A percentile compares a stretch with the other conserved stretches of the same genome.
phyloP scores from a whole-genome alignment of 495 filamentous ascomycete species.

The Xylaria castorea region DNA sequence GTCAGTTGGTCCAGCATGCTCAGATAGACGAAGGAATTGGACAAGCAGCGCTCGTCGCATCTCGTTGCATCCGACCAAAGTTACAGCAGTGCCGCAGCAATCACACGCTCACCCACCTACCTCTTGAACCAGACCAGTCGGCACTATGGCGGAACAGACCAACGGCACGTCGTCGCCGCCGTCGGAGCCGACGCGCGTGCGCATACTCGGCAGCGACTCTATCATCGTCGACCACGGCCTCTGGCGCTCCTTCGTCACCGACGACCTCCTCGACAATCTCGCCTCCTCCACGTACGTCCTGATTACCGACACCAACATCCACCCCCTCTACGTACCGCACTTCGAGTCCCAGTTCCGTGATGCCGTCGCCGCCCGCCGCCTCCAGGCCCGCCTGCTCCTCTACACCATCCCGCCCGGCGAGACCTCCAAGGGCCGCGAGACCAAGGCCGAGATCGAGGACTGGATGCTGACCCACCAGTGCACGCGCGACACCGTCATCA shows the following conservation, averaged over 20 bases:
- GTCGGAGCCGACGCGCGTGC: conserved; percentile 53
- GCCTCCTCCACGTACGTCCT: conserved; percentile 91
- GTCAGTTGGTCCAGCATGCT: not conserved
- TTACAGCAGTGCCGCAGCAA: not conserved
- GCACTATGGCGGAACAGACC: conserved; percentile 29
- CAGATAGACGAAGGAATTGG: not conserved
- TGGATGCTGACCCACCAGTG: conserved; percentile 94
- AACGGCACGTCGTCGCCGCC: conserved; percentile 26
- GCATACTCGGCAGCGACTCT: conserved; percentile 68
- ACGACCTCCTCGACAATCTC: conserved; percentile 80
- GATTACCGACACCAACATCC: conserved; percentile 94
- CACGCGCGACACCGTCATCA: conserved; percentile 91
- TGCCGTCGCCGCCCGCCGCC: conserved; percentile 52
- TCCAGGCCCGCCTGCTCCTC: conserved; percentile 75
- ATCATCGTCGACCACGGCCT: conserved; percentile 93
- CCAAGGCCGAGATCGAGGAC: conserved; percentile 94
- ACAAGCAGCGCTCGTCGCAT: conserved; percentile 2
- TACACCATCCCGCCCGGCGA: conserved; percentile 91
- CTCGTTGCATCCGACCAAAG: not conserved
- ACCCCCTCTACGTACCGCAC: conserved; percentile 74
- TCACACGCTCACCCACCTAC: not conserved
- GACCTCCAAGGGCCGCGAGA: conserved; percentile 87
- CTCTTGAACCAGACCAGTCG: not conserved
- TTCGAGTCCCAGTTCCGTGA: conserved; percentile 77
- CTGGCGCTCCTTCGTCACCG: conserved; percentile 80